Base-by-base conservation (phyloP, 257 asterid species). In the Eucommia ulmoides region DNA sequence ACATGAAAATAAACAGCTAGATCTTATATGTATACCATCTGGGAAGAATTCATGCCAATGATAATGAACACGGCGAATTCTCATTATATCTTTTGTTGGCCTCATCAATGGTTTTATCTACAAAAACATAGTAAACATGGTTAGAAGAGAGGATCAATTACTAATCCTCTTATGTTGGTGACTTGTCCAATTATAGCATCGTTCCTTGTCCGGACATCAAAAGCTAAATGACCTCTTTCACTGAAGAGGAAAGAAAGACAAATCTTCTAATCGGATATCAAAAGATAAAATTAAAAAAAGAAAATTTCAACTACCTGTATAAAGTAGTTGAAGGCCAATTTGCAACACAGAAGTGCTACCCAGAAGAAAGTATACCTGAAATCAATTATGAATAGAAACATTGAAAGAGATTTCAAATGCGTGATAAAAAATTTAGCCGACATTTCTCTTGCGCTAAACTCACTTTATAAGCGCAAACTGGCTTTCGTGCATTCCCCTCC, bases 401-500 rank as follows among this genome's bases (percentile, higher is more conserved):
- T 47, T 47, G 7, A 23, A 29, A 29, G 12, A 7, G 12, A 29
- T n/a, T 69, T 33, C 22, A 18, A 66, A 41, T 20, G 22, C 6
- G 5, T 44, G 45, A 17, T 57, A 49, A 20, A 41, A 58, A 54
- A 61, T 41, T 25, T 20, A 53, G 23, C 9, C 55, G 48, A 44
- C 55, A 63, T 54, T 20, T 64, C 51, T 5, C 23, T 44, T 10
- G n/a, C n/a, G 55, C 24, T n/a, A 53, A 48, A 61, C 86, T 50
- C 75, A 86, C 98, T 75, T 91, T 73, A 91, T 73, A 26, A 91
- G 96, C 41, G 98, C 72, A 64, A 78, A 75, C 52, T 83, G 95
- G 42, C 96, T 91, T 66, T 91, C 98, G n/a, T 91, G 98, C 98
- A 91, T 91, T 70, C 96, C 98, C 66, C 98, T 81, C 51, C 98